Conservation (phyloP, 352 stramenopile species). For the Phytophthora gonapodyides region DNA sequence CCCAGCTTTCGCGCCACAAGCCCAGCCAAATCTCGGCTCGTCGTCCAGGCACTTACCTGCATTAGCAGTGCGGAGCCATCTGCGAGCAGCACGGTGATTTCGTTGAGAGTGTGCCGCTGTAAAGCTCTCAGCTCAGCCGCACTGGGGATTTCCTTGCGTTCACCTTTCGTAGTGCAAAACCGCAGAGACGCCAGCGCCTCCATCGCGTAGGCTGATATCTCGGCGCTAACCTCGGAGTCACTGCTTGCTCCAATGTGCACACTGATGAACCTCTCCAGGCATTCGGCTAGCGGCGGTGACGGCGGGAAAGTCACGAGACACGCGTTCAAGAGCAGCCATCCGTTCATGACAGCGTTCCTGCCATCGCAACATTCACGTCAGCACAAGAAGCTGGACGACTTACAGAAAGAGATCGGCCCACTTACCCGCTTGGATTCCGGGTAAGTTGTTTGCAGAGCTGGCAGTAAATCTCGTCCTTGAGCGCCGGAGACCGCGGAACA, state of each 20-base stretch:
- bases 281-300: slow-evolving; percentile 46
- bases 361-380: neutral
- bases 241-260: slow-evolving; percentile 35
- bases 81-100: slow-evolving; percentile 50
- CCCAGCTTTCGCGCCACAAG: slow-evolving; percentile 43
- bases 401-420: neutral
- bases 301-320: slow-evolving; percentile 71
- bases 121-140: slow-evolving; percentile 58
- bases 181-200: slow-evolving; percentile 48
- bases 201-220: slow-evolving; percentile 47
- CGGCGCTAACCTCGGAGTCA: slow-evolving; percentile 18
- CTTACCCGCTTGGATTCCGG: slow-evolving; percentile 55
- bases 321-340: slow-evolving; percentile 72
- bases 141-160: slow-evolving; percentile 69
- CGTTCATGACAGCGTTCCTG: slow-evolving; percentile 58
- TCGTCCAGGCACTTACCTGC: slow-evolving; percentile 68
- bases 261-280: slow-evolving; percentile 59
- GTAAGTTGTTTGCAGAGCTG: slow-evolving; percentile 84
- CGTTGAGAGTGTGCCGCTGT: slow-evolving; percentile 49
- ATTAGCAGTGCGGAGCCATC: slow-evolving; percentile 47
- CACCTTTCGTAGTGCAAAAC: slow-evolving; percentile 39
- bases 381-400: slow-evolving; percentile 4
- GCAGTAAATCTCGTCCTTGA: slow-evolving; percentile 85
- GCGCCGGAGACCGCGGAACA: slow-evolving; percentile 47
- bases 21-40: slow-evolving; percentile 48